These are phyloP conservation scores for Podaxis mareebaensis DNA, from an alignment of 768 basidiomycete genomes.

Conservation along the genomic window DNA sequence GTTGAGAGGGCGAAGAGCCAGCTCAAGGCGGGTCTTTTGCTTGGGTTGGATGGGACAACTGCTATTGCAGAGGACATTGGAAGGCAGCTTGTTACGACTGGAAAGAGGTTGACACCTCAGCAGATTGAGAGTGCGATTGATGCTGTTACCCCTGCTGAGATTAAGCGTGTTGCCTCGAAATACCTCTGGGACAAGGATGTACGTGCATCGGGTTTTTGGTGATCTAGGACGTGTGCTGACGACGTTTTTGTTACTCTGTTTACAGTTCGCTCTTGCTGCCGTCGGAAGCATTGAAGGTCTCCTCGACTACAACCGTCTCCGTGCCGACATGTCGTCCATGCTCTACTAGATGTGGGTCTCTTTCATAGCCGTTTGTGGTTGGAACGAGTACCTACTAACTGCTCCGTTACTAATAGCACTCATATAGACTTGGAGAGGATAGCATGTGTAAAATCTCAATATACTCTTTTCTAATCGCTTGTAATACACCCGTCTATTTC, in stretches of 20 bases:
- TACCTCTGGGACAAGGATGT: slow-evolving; percentile 98
- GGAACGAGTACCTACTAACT: background rate
- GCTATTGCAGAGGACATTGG: no score
- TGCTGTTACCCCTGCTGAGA: slow-evolving; percentile 83
- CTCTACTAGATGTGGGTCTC: slow-evolving; percentile 51
- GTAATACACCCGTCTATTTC: background rate
- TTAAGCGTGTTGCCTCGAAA: slow-evolving; percentile 92
- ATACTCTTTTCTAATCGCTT: slow-evolving; percentile 12
- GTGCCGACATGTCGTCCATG: slow-evolving; percentile 81
- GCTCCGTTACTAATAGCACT: background rate
- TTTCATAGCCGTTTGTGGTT: background rate
- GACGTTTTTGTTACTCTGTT: slow-evolving; percentile 35
- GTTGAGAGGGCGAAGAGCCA: no score
- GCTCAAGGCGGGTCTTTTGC: no score
- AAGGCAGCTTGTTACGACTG: slow-evolving; percentile 91
- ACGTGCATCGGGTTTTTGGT: slow-evolving; percentile 29
- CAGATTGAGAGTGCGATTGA: slow-evolving; percentile 95
- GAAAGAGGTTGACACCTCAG: slow-evolving; percentile 84
- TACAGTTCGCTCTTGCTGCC: slow-evolving; percentile 67
- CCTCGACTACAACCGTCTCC: slow-evolving; percentile 91
- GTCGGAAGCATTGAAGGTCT: slow-evolving; percentile 90
- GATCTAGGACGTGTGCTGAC: slow-evolving; percentile 14
- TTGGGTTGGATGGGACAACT: no score
- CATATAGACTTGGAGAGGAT: slow-evolving; percentile 15
- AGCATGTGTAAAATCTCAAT: slow-evolving; percentile 13